A percentile compares a stretch with the other conserved stretches of the same genome.
phyloP scores from a whole-genome alignment of 129 eudicot species.

The Artemisia argyi region DNA sequence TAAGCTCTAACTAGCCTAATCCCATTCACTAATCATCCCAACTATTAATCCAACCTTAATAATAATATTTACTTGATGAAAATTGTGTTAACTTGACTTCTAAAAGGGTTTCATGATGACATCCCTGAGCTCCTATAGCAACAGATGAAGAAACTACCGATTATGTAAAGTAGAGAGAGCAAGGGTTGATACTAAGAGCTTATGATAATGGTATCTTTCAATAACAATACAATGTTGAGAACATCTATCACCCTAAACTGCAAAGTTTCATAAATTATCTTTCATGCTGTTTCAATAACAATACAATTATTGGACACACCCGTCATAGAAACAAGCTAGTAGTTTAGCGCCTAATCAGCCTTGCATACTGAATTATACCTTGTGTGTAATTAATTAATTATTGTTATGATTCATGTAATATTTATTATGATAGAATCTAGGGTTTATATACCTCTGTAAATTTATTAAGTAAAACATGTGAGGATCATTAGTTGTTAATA shows the following conservation, averaged over 20 bases:
- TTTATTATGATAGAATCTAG: too few species aligned
- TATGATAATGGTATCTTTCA: background rate
- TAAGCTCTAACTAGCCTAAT: too few species aligned
- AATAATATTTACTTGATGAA: background rate
- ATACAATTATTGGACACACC: too few species aligned
- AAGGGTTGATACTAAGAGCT: background rate
- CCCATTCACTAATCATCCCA: too few species aligned
- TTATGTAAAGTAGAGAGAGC: background rate
- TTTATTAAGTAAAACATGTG: too few species aligned
- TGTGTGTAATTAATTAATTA: too few species aligned
- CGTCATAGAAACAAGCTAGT: background rate
- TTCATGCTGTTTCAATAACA: background rate
- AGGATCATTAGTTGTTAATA: too few species aligned
- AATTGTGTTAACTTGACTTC: constrained; percentile 9
- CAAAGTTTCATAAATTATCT: background rate
- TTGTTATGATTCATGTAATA: too few species aligned
- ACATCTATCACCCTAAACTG: background rate
- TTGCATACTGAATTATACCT: background rate
- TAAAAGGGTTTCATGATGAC: background rate
- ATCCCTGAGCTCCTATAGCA: background rate
- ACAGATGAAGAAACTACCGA: background rate
- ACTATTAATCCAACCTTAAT: too few species aligned
- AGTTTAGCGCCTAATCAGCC: background rate
- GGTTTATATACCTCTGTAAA: too few species aligned
- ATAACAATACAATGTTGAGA: background rate